Base-by-base conservation (phyloP, 2,329 filamentous ascomycete species). In the Ascochyta fabae region DNA sequence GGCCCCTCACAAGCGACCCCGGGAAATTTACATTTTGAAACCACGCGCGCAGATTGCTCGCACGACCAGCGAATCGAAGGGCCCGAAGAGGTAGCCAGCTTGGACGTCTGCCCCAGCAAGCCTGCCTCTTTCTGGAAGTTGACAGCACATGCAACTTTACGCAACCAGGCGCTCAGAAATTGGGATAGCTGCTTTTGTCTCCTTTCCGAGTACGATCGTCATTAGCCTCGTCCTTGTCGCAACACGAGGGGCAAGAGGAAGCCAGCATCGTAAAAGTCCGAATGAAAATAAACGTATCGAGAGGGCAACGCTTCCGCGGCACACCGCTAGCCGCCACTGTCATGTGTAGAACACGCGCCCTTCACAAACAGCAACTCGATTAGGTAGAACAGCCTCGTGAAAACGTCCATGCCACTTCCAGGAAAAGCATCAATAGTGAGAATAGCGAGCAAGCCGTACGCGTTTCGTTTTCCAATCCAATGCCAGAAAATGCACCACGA, bases 401-500 rank as follows among this genome's bases (percentile, higher is more conserved):
- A 35, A 33, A 38, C 8, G 13, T 42, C n/a, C 19, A 38, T 15
- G 29, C 36, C 27, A 4, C 36, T 3, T 19, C 19, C 19, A 19
- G 19, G 3, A 19, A 19, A 10, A 42, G 31, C 5, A n/a, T 16
- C 29, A 34, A 38, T 26, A 42, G 43, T 26, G 46, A 46, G 22
- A 19, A 38, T 27, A 27, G 31, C 38, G 12, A 42, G 42, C 38
- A 16, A 35, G 38, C 41, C 47, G 33, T 42, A 12, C n/a, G 31
- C 38, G 22, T 22, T 56, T 50, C 52, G 34, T 48, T 50, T 46
- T 51, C 47, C 38, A 48, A 34, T 44, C 47, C 38, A 34, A 34
- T 47, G 48, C 47, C 47, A 56, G 38, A 48, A 19, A 56, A 56
- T 56, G 53, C 53, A 56, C 43, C 47, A 51, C 35, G 12, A 33